Evolutionary conservation across 768 basidiomycete genomes (phyloP).

Genomic region (Russula brevipes): DNA sequence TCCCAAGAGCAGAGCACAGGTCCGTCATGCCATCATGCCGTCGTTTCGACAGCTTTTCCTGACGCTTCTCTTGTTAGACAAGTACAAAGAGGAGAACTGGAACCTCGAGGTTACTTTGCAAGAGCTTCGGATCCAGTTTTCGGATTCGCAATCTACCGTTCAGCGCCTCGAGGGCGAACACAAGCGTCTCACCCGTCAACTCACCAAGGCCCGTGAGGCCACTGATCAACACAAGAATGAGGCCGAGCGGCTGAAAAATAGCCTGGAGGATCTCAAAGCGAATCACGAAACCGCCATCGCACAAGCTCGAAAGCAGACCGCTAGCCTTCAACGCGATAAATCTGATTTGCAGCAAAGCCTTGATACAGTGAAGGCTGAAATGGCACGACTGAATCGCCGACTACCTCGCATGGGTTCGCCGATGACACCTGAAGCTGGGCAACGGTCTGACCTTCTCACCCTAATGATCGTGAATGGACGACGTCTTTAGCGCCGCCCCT

Average conservation of each 20-base stretch:
- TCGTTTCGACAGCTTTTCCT: not conserved
- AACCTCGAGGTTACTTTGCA: conserved; percentile 92
- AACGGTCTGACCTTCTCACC: conserved; percentile 41
- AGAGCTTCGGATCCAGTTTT: conserved; percentile 68
- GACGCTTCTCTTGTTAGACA: conserved; percentile 46
- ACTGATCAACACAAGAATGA: conserved; percentile 87
- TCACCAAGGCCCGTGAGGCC: conserved; percentile 66
- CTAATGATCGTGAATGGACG: conserved; percentile 54
- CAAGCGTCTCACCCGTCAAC: conserved; percentile 70
- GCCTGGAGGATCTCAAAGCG: conserved; percentile 68
- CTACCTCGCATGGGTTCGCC: conserved; percentile 68
- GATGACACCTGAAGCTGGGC: conserved; percentile 55
- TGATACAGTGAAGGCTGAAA: conserved; percentile 70
- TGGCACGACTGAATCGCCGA: conserved; percentile 56
- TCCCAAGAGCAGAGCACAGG: conserved; percentile 79
- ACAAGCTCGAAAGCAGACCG: conserved; percentile 80
- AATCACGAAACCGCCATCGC: conserved; percentile 97
- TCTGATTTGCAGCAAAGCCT: conserved; percentile 80
- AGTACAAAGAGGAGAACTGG: conserved; percentile 99
- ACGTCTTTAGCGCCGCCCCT: conserved; percentile 59
- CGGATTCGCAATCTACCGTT: conserved; percentile 57
- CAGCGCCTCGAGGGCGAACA: conserved; percentile 78
- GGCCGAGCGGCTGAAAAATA: conserved; percentile 58
- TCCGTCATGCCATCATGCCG: conserved; percentile 37
- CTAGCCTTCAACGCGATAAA: conserved; percentile 87